These are phyloP conservation scores for Lasiodiplodia theobromae DNA, from an alignment of 2,329 filamentous ascomycete species.

Conservation along the genomic window DNA sequence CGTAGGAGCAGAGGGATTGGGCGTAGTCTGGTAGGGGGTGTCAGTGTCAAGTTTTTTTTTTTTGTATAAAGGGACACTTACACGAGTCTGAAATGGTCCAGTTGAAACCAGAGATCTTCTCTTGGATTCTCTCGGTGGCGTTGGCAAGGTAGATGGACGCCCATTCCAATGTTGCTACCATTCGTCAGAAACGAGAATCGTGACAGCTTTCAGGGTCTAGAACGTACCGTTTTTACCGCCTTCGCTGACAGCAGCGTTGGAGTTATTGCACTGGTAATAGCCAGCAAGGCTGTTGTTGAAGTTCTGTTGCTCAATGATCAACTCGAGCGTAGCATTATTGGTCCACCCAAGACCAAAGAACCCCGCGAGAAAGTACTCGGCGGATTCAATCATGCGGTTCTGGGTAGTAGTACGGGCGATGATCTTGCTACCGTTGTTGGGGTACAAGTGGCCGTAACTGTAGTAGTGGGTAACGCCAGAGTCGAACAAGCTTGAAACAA, in stretches of 20 bases:
- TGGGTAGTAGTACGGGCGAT: slow-evolving; percentile 78
- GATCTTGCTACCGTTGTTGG: slow-evolving; percentile 73
- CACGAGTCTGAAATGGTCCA: slow-evolving; percentile 46
- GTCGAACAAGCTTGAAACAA: slow-evolving; percentile 61
- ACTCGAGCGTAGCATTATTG: slow-evolving; percentile 73
- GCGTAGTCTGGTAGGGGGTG: slow-evolving; percentile 61
- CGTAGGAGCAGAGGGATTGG: slow-evolving; percentile 78
- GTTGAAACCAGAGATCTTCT: slow-evolving; percentile 53
- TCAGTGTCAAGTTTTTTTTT: no score
- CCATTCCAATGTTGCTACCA: slow-evolving; percentile 66
- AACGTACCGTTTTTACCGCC: slow-evolving; percentile 12
- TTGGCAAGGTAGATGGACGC: slow-evolving; percentile 69
- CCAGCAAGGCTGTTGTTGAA: slow-evolving; percentile 78
- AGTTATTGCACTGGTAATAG: slow-evolving; percentile 71
- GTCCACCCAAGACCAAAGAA: slow-evolving; percentile 81
- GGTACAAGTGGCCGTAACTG: slow-evolving; percentile 73
- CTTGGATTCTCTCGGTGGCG: slow-evolving; percentile 66
- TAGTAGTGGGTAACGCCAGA: slow-evolving; percentile 76
- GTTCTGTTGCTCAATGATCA: slow-evolving; percentile 68
- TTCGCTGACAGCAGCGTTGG: slow-evolving; percentile 44
- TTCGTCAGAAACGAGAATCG: not conserved
- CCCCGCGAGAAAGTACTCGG: slow-evolving; percentile 79
- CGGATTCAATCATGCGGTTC: slow-evolving; percentile 77
- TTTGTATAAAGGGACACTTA: slow-evolving; percentile 33
- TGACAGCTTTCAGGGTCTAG: not conserved